Percentiles rank a stretch among this genome's conserved stretches.
phyloP scores from a whole-genome alignment of 345 rosid species.

The Eucalyptus pauciflora region DNA sequence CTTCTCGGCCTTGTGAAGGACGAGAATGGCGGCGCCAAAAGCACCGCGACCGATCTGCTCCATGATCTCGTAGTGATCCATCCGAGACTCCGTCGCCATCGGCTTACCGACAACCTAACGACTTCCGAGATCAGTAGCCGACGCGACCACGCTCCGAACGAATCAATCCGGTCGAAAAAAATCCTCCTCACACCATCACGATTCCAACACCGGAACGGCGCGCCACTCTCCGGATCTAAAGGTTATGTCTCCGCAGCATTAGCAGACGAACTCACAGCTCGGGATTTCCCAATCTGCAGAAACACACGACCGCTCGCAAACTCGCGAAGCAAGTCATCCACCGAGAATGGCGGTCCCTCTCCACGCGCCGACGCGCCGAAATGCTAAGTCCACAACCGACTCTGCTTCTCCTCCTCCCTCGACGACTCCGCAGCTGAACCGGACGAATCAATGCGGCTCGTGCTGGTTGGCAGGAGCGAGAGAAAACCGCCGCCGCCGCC shows the following conservation, averaged over 20 bases:
- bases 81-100: constrained; percentile 70
- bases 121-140: not conserved
- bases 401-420: not conserved
- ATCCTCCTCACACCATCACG: not conserved
- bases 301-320: not conserved
- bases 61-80: constrained; percentile 99
- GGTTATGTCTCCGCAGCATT: not conserved
- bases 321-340: not conserved
- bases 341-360: not conserved
- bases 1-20: constrained; percentile 81
- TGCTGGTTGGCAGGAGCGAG: not conserved
- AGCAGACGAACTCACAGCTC: not conserved
- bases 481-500: not conserved
- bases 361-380: not conserved
- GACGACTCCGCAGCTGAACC: not conserved
- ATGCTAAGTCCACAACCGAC: not conserved
- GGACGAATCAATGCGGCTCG: not conserved
- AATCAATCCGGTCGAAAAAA: not conserved
- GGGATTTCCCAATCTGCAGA: not conserved
- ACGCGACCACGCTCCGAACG: not conserved
- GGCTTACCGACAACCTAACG: not conserved
- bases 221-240: not conserved
- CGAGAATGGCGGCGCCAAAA: constrained; percentile 95
- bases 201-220: not conserved
- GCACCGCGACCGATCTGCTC: constrained; percentile 99